Base-by-base conservation (phyloP, 108 stramenopile genomes). In the Pseudonitzschia pungens region DNA sequence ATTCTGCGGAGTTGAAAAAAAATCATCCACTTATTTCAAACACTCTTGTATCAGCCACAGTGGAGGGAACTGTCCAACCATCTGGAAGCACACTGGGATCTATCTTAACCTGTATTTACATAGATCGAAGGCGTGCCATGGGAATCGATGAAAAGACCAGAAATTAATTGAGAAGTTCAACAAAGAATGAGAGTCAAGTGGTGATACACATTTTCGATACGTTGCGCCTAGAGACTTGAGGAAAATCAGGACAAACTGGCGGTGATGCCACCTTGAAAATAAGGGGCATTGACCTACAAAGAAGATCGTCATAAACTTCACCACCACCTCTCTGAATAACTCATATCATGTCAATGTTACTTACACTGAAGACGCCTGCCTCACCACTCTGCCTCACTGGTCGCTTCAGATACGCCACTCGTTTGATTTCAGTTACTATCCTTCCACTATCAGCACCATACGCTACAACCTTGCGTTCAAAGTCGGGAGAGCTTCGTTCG, bases 351-450 rank as follows among this genome's bases (percentile, higher is more conserved):
- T 48, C 10, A 12, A 11, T 4, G 65, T 82, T 69, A 86, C 45
- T 48, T 48, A 48, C 45, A 48, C 14, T 87, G 79, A 87, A 90
- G 20, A 90, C 86, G 12, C 87, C 87, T 48, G 80, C 78, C 36
- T 70, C 72, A 26, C 84, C 89, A 21, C 78, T 68, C 20, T 80
- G 71, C 66, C 75, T 76, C 3, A 87, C 60, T 12, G 81, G 77
- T 12, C 72, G 45, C 26, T 85, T 87, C 18, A 90, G 66, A 57
- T 90, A 90, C 43, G 73, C 70, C 26, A 86, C 89, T 22, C 89
- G 62, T 65, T 67, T 86, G 26, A 91, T 88, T 78, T 88, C 87
- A 12, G 90, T 91, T 24, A 79, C 87, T 57, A 84, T 75, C 76
- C 77, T 70, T 15, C 90, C 90, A 67, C 80, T 82, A 50, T 87